These are phyloP conservation scores for Apophysomyces trapeziformis DNA, from an alignment of 371 early-diverging fungal species.

Conservation along the genomic window DNA sequence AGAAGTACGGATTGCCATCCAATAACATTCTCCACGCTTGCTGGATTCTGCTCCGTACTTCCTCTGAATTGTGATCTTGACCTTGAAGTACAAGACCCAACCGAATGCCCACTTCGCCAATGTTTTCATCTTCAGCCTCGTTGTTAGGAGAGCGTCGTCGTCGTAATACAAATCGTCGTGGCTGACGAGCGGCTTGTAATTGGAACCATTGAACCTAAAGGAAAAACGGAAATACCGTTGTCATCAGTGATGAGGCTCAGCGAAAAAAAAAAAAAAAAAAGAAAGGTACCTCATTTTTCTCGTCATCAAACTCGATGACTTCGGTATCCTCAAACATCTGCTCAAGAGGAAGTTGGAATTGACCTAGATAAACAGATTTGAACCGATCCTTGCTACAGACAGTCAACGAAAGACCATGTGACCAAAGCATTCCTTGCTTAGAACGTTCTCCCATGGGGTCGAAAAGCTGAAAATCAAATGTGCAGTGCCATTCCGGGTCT, in stretches of 20 bases:
- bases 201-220: conserved; percentile 24
- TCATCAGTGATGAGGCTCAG: conserved; percentile 14
- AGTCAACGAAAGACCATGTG: conserved; percentile 37
- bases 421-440: conserved; percentile 25
- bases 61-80: not conserved
- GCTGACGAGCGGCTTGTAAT: conserved; percentile 15
- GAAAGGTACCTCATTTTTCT: conserved; percentile 18
- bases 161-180: conserved; percentile 13
- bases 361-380: conserved; percentile 44
- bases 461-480: conserved; percentile 44
- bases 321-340: conserved; percentile 29
- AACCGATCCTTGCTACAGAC: conserved; percentile 50
- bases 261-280: not conserved
- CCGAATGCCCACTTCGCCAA: conserved; percentile 4
- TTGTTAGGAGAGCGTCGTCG: conserved; percentile 15
- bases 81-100: conserved; percentile 1
- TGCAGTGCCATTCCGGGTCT: conserved; percentile 46
- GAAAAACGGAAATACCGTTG: conserved; percentile 6
- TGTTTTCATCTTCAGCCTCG: not conserved
- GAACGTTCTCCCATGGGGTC: conserved; percentile 25
- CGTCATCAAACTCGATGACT: conserved; percentile 29
- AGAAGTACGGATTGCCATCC: not conserved
- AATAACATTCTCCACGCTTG: conserved; percentile 5
- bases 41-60: not conserved
- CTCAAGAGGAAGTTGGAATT: conserved; percentile 34